A percentile compares a stretch with the other conserved stretches of the same genome.
phyloP scores from a whole-genome alignment of 169 alveolate species.

The Toxoplasma gondii region DNA sequence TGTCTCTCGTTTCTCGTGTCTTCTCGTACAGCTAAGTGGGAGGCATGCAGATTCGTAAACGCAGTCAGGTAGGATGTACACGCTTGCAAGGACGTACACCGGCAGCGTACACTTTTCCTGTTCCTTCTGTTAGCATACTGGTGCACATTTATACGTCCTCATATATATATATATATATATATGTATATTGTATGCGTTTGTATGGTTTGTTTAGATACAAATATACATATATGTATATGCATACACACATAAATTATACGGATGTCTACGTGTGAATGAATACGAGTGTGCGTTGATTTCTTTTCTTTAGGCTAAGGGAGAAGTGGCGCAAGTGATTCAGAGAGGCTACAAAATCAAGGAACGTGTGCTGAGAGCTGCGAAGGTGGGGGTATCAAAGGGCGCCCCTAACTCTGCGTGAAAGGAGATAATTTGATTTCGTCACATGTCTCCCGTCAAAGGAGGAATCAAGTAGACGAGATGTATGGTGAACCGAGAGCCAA shows the following conservation, averaged over 20 bases:
- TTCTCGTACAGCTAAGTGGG: too few relatives aligned
- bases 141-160: neutral
- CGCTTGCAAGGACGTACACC: too few relatives aligned
- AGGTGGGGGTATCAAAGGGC: slow-evolving; percentile 59
- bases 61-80: too few relatives aligned
- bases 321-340: slow-evolving; percentile 86
- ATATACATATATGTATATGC: neutral
- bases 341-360: slow-evolving; percentile 92
- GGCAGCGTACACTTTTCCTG: neutral
- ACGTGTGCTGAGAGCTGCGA: slow-evolving; percentile 82
- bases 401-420: neutral
- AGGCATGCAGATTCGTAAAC: too few relatives aligned
- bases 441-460: too few relatives aligned
- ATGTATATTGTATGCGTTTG: too few relatives aligned
- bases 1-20: too few relatives aligned
- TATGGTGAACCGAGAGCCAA: too few relatives aligned
- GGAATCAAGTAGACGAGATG: too few relatives aligned
- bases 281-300: neutral
- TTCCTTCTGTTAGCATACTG: neutral
- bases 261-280: neutral
- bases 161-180: neutral
- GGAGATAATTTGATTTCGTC: neutral
- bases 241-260: neutral
- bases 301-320: slow-evolving; percentile 72
- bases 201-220: too few relatives aligned